phyloP scores from a whole-genome alignment of 1,284 basidiomycete species.

The Rhodofomes roseus region DNA sequence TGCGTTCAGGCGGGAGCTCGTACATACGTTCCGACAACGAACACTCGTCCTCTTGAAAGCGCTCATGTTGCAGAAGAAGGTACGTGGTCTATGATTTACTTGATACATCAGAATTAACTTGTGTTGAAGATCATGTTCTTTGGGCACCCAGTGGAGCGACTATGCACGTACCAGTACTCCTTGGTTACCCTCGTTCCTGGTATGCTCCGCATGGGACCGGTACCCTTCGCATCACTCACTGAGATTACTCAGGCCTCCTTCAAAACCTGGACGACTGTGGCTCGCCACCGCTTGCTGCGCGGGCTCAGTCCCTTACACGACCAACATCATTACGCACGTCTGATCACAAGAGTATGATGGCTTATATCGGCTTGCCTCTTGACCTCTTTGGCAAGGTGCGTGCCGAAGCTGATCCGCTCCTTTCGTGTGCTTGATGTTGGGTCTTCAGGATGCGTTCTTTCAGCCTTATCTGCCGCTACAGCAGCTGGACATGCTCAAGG shows the following conservation, averaged over 20 bases:
- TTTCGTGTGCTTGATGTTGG: neutral
- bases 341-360: conserved; percentile 87
- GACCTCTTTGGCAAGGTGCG: conserved; percentile 80
- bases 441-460: conserved; percentile 81
- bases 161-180: conserved; percentile 98
- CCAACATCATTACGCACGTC: conserved; percentile 86
- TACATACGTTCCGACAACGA: conserved; percentile 92
- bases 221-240: neutral
- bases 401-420: neutral
- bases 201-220: conserved; percentile 19
- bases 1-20: conserved; percentile 70
- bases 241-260: conserved; percentile 56
- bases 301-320: conserved; percentile 62
- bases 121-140: conserved; percentile 85
- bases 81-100: conserved; percentile 25
- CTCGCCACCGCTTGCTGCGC: conserved; percentile 78
- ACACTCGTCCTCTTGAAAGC: conserved; percentile 95
- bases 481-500: conserved; percentile 86
- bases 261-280: conserved; percentile 90
- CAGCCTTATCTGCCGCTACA: conserved; percentile 97
- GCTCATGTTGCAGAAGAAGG: conserved; percentile 88
- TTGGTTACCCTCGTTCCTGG: conserved; percentile 83
- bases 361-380: conserved; percentile 88
- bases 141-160: conserved; percentile 93
- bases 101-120: neutral